phyloP scores from a whole-genome alignment of 2,329 filamentous ascomycete genomes.

The Diaporthe eres region DNA sequence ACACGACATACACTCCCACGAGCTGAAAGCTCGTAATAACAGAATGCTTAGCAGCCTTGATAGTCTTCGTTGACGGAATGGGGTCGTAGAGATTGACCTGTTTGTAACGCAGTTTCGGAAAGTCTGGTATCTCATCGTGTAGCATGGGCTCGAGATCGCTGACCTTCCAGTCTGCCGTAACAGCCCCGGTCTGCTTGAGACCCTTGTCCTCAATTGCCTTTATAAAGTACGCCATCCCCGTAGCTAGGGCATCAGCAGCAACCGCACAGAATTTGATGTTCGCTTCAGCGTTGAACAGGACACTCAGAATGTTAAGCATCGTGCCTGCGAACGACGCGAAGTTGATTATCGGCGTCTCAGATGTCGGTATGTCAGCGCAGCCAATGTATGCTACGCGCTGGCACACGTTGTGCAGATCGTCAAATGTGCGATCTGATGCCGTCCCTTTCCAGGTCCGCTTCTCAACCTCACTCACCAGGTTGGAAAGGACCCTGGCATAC shows the following conservation, averaged over 20 bases:
- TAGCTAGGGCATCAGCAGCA: conserved; percentile 29
- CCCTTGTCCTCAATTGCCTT: not conserved
- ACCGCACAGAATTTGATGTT: conserved; percentile 28
- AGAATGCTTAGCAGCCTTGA: conserved; percentile 11
- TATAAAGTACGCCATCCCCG: conserved; percentile 37
- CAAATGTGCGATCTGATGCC: conserved; percentile 44
- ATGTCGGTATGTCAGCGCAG: conserved; percentile 55
- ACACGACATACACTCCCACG: conserved; percentile 36
- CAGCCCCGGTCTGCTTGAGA: not conserved
- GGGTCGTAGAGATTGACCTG: conserved; percentile 35
- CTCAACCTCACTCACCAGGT: conserved; percentile 46
- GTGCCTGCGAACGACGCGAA: conserved; percentile 57
- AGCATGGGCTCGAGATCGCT: not conserved
- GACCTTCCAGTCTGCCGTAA: not conserved
- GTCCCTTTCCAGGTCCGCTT: conserved; percentile 38
- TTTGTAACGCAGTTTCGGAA: conserved; percentile 29
- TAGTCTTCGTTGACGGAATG: conserved; percentile 14
- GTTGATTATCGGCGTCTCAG: conserved; percentile 54
- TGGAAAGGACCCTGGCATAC: conserved; percentile 43
- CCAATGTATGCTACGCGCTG: conserved; percentile 63
- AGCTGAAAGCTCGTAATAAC: conserved; percentile 34
- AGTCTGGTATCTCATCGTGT: conserved; percentile 22
- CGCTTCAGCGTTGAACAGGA: conserved; percentile 24
- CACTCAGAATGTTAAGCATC: conserved; percentile 46
- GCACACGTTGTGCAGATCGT: conserved; percentile 49